Percentiles rank a stretch among this genome's conserved stretches.
Conservation (phyloP, 495 filamentous ascomycete genomes). For the Tuber umbilicatum region DNA sequence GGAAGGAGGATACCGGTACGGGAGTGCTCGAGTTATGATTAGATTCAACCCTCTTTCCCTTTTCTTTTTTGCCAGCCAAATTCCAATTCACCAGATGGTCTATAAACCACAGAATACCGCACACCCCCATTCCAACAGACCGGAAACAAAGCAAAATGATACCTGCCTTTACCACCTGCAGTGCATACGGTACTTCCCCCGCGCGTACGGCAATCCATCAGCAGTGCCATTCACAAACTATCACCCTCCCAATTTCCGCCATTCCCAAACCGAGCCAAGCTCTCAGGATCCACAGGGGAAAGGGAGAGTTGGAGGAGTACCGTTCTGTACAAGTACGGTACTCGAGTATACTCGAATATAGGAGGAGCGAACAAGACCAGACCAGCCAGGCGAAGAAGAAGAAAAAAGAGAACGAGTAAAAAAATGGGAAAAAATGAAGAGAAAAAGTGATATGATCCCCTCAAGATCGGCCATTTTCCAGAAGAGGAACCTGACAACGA, state of each 20-base stretch:
- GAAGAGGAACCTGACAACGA: background rate
- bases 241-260: slow-evolving; percentile 2
- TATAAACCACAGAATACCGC: slow-evolving; percentile 2
- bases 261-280: background rate
- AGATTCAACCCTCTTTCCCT: slow-evolving; percentile 1
- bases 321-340: too few species aligned
- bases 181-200: background rate
- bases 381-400: slow-evolving; percentile 4
- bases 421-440: background rate
- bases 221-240: background rate
- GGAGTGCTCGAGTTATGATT: too few species aligned
- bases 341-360: background rate
- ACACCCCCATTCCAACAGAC: background rate
- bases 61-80: background rate
- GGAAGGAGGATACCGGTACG: slow-evolving; percentile 7
- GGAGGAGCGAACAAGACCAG: background rate
- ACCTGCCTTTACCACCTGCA: background rate
- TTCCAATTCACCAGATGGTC: background rate
- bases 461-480: background rate
- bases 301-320: background rate
- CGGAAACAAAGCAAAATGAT: background rate
- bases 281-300: background rate
- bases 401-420: background rate
- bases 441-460: background rate
- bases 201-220: background rate